Percentiles rank a stretch among this genome's conserved stretches.
Evolutionary conservation across 805 yeast species (phyloP).

Genomic region (Zygosaccharomyces gambellarensis): DNA sequence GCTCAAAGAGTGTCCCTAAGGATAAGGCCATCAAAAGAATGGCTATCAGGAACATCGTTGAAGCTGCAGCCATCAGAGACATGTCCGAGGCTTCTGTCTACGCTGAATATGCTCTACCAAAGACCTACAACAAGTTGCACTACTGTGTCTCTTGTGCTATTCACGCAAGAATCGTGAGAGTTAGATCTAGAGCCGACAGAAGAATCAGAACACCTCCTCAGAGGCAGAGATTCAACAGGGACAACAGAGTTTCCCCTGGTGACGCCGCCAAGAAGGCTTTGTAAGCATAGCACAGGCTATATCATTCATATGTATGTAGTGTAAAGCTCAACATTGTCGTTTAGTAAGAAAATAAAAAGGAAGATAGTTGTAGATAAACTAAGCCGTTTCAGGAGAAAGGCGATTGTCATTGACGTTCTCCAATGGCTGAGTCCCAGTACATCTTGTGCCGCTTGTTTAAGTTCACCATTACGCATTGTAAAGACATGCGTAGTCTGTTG

Average conservation of each 20-base stretch:
- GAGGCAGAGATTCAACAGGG: constrained; percentile 97
- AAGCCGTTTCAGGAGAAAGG: no score
- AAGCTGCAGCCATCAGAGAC: constrained; percentile 99
- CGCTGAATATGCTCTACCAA: constrained; percentile 98
- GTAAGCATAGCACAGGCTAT: constrained; percentile 30
- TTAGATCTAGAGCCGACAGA: constrained; percentile 98
- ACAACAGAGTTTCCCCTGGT: constrained; percentile 92
- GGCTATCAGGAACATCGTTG: constrained; percentile 99
- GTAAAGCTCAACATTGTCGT: constrained; percentile 5
- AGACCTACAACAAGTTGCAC: constrained; percentile 99
- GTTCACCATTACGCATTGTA: background rate
- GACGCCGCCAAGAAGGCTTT: constrained; percentile 95
- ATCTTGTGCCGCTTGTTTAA: background rate
- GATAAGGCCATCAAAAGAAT: constrained; percentile 99
- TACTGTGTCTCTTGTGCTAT: constrained; percentile 99
- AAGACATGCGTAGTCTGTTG: background rate
- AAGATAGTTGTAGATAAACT: background rate
- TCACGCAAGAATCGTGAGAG: constrained; percentile 99
- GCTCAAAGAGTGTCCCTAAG: constrained; percentile 99
- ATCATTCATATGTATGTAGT: background rate
- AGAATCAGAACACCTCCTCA: constrained; percentile 98
- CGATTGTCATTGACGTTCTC: no score
- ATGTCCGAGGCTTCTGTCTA: constrained; percentile 99
- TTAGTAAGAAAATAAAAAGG: background rate
- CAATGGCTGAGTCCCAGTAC: background rate